Conservation (phyloP, 768 basidiomycete genomes). For the Termitomyces bulborhizus region DNA sequence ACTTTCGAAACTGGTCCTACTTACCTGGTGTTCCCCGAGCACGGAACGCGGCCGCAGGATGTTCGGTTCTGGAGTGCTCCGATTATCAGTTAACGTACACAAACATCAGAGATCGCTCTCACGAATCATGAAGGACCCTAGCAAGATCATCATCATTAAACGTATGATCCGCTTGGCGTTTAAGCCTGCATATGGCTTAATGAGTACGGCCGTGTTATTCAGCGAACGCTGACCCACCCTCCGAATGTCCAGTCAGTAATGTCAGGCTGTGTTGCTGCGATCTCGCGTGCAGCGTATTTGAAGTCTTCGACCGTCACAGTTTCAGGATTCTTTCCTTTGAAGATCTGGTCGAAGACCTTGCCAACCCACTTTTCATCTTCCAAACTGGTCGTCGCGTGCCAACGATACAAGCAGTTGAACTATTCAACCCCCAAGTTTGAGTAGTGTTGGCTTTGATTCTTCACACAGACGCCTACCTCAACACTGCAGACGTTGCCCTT, state of each 20-base stretch:
- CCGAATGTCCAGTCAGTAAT: slow-evolving; percentile 64
- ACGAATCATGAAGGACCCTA: slow-evolving; percentile 61
- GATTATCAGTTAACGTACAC: neutral
- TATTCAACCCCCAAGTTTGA: slow-evolving; percentile 17
- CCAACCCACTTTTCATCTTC: slow-evolving; percentile 69
- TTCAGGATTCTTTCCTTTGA: slow-evolving; percentile 47
- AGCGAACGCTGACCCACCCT: slow-evolving; percentile 29
- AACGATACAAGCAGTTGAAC: slow-evolving; percentile 82
- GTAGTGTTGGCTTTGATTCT: too few relatives aligned
- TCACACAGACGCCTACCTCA: slow-evolving; percentile 44
- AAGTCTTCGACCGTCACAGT: slow-evolving; percentile 44
- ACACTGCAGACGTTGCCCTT: slow-evolving; percentile 79
- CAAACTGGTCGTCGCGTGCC: slow-evolving; percentile 77
- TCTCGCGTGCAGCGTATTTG: slow-evolving; percentile 32
- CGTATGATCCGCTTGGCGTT: slow-evolving; percentile 50
- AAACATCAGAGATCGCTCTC: slow-evolving; percentile 15
- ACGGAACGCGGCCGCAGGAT: slow-evolving; percentile 67
- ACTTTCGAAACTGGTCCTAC: neutral
- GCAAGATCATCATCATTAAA: slow-evolving; percentile 75
- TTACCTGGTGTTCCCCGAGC: slow-evolving; percentile 67
- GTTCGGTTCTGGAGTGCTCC: slow-evolving; percentile 45
- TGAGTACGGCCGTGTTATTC: neutral
- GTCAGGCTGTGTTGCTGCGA: slow-evolving; percentile 37
- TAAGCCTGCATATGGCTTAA: slow-evolving; percentile 32
- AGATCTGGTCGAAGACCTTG: slow-evolving; percentile 41